phyloP scores from a whole-genome alignment of 2,329 filamentous ascomycete genomes.

The Sporothrix pseudoabietina region DNA sequence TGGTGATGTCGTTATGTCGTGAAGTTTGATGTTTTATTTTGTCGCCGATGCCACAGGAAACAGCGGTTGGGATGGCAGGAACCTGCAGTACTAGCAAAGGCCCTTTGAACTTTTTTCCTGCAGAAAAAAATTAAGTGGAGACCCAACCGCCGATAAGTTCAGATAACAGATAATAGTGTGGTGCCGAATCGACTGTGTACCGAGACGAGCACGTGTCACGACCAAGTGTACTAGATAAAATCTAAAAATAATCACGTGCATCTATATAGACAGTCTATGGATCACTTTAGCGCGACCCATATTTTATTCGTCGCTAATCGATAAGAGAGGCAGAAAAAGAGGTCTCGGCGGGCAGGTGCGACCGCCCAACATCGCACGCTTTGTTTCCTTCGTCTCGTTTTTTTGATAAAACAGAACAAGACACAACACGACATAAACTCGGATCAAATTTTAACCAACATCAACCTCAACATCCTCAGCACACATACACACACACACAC shows the following conservation, averaged over 20 bases:
- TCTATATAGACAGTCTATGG: not conserved
- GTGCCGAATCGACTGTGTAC: not conserved
- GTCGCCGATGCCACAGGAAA: not conserved
- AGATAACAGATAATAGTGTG: not conserved
- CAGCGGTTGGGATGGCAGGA: not conserved
- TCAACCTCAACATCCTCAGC: not conserved
- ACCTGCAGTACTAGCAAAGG: not conserved
- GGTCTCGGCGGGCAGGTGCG: slow-evolving; percentile 19
- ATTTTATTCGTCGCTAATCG: not conserved
- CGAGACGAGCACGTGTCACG: not conserved
- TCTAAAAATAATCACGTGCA: not conserved
- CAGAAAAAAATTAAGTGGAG: slow-evolving; percentile 27
- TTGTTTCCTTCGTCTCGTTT: not conserved
- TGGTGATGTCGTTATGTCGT: not conserved
- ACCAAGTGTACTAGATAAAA: not conserved
- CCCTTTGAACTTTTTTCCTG: slow-evolving; percentile 20
- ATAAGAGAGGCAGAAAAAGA: slow-evolving; percentile 18
- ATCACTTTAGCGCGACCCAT: not conserved
- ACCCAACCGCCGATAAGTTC: not conserved
- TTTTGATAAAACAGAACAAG: too few relatives aligned
- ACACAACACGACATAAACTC: too few relatives aligned
- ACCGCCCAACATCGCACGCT: not conserved
- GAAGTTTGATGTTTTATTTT: not conserved
- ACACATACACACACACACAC: not conserved
- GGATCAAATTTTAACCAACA: too few relatives aligned